These are phyloP conservation scores for Malus asiatica DNA, from an alignment of 306 rosid genomes.

Conservation along the genomic window DNA sequence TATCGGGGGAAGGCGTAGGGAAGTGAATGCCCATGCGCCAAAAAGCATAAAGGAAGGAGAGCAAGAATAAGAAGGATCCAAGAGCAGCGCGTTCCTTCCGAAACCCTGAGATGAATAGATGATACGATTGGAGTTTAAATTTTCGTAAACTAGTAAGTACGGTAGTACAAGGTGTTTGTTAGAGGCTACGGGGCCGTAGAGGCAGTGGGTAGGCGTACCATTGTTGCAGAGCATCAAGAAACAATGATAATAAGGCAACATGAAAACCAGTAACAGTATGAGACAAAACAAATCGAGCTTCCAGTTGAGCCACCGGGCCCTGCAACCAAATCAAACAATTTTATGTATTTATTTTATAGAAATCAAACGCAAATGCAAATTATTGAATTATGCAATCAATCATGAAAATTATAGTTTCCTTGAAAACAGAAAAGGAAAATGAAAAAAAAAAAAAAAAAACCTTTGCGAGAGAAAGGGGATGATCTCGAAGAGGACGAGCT, in stretches of 20 bases:
- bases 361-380: neutral
- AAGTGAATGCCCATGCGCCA: conserved; percentile 99
- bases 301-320: conserved; percentile 92
- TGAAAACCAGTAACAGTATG: conserved; percentile 74
- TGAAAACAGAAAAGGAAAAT: neutral
- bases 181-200: neutral
- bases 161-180: neutral
- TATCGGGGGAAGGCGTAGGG: conserved; percentile 90
- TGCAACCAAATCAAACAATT: neutral
- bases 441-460: conserved; percentile 14
- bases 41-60: conserved; percentile 81
- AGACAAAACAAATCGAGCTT: conserved; percentile 77
- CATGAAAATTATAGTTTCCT: neutral
- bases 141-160: neutral
- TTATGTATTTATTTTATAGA: neutral
- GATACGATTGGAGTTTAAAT: neutral
- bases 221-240: conserved; percentile 75
- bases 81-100: conserved; percentile 77
- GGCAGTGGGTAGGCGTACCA: conserved; percentile 21
- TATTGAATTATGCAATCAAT: neutral
- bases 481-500: conserved; percentile 94
- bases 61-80: conserved; percentile 65
- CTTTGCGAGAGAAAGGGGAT: conserved; percentile 89
- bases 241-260: conserved; percentile 89
- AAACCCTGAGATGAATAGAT: conserved; percentile 28